phyloP scores from a whole-genome alignment of 1,284 basidiomycete genomes.

The Mixia osmundae region DNA sequence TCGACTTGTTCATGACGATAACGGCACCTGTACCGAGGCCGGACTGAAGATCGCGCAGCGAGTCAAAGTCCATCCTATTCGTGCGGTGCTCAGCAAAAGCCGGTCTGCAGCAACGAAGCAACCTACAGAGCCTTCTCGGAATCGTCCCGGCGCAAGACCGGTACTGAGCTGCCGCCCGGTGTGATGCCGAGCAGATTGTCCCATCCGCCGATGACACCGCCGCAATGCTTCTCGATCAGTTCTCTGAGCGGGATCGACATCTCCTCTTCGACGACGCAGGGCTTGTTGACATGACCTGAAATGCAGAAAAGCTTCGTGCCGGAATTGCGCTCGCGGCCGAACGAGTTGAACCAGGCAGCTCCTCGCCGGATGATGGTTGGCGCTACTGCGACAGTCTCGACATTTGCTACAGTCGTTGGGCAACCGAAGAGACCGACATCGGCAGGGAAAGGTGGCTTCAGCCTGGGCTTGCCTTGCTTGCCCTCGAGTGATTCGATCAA shows the following conservation, averaged over 20 bases:
- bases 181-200: conserved; percentile 85
- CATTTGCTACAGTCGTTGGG: conserved; percentile 91
- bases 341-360: conserved; percentile 72
- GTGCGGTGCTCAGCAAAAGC: conserved; percentile 1
- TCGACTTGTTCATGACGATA: conserved; percentile 96
- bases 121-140: conserved; percentile 65
- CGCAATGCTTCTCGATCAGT: conserved; percentile 87
- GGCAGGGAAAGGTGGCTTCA: conserved; percentile 99
- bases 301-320: conserved; percentile 94
- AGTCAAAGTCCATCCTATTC: conserved; percentile 87
- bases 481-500: conserved; percentile 88
- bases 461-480: conserved; percentile 89
- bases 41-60: conserved; percentile 78
- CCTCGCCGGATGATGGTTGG: conserved; percentile 90
- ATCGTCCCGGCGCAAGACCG: conserved; percentile 60
- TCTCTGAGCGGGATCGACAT: conserved; percentile 93
- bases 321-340: conserved; percentile 77
- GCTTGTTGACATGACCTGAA: conserved; percentile 92
- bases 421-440: conserved; percentile 93
- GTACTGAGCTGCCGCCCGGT: conserved; percentile 85
- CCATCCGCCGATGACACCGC: conserved; percentile 85
- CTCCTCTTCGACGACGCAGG: conserved; percentile 94
- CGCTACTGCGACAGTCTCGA: conserved; percentile 91
- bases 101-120: not conserved
- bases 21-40: conserved; percentile 93